These are phyloP conservation scores for Plectranthus barbatus DNA, from an alignment of 257 asterid species.

Conservation along the genomic window DNA sequence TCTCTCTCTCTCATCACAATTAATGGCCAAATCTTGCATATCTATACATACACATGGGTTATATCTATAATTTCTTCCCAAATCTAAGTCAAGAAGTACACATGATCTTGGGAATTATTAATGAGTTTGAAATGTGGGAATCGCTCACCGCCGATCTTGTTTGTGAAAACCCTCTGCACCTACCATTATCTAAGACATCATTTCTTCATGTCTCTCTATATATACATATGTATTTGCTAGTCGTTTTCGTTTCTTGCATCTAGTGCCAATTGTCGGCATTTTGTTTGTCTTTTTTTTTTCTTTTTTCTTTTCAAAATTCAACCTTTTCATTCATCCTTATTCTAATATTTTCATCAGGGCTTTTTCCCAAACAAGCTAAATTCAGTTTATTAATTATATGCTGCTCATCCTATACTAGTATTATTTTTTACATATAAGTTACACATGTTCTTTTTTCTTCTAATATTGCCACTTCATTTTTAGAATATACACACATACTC, in stretches of 20 bases:
- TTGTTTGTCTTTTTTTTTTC: no score
- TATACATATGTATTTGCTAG: not conserved
- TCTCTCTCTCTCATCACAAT: constrained; percentile 13
- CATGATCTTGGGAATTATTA: not conserved
- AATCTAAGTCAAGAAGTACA: not conserved
- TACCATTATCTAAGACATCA: not conserved
- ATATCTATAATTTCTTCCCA: not conserved
- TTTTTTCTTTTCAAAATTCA: no score
- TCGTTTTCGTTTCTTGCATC: constrained; percentile 7
- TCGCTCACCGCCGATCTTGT: not conserved
- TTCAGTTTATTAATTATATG: no score
- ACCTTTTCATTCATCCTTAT: no score
- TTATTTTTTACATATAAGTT: no score
- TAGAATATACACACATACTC: no score
- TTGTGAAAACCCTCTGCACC: constrained; percentile 18
- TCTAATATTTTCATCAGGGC: no score
- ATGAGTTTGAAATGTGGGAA: constrained; percentile 1
- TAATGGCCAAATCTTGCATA: not conserved
- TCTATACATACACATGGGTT: not conserved
- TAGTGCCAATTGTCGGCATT: no score
- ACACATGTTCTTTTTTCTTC: no score
- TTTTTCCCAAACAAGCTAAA: no score
- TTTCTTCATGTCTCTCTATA: not conserved
- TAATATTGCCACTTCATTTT: no score
- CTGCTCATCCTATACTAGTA: no score